Evolutionary conservation across 306 rosid genomes (phyloP).

Genomic region (Styphnolobium japonicum): DNA sequence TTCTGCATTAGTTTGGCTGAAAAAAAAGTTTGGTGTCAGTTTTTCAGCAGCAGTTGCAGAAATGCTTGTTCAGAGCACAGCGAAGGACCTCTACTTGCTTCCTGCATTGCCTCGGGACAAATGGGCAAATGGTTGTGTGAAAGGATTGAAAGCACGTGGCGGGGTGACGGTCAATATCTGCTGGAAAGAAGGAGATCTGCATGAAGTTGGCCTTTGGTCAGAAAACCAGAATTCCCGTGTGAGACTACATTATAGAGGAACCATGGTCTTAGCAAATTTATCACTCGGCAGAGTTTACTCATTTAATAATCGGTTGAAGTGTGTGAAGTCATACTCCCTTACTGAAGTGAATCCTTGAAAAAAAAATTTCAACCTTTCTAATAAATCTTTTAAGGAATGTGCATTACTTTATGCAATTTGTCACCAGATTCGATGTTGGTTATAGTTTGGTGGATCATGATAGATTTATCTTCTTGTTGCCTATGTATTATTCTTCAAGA

Average conservation of each 20-base stretch:
- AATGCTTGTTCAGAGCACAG: slow-evolving; percentile 84
- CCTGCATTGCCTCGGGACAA: slow-evolving; percentile 78
- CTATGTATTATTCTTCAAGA: background rate
- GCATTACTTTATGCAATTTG: background rate
- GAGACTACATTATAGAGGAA: slow-evolving; percentile 60
- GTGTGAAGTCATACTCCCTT: slow-evolving; percentile 48
- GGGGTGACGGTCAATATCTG: slow-evolving; percentile 73
- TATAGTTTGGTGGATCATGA: background rate
- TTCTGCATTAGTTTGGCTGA: slow-evolving; percentile 6
- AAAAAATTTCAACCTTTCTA: background rate
- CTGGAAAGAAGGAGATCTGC: slow-evolving; percentile 75
- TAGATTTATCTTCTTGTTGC: background rate
- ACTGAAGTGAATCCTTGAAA: slow-evolving; percentile 30
- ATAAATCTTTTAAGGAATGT: background rate
- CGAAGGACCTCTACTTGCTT: slow-evolving; percentile 67
- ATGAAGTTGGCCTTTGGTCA: slow-evolving; percentile 74
- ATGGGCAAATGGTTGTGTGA: slow-evolving; percentile 81
- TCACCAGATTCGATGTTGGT: background rate
- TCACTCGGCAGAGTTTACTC: slow-evolving; percentile 54
- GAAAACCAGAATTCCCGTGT: slow-evolving; percentile 36
- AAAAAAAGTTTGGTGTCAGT: slow-evolving; percentile 33
- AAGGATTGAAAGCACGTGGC: slow-evolving; percentile 80
- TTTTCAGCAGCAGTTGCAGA: slow-evolving; percentile 71
- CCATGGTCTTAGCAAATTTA: slow-evolving; percentile 32
- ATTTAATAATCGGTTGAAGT: slow-evolving; percentile 52